Evolutionary conservation across 2,329 filamentous ascomycete genomes (phyloP).

Genomic region (Aspergillus texensis): DNA sequence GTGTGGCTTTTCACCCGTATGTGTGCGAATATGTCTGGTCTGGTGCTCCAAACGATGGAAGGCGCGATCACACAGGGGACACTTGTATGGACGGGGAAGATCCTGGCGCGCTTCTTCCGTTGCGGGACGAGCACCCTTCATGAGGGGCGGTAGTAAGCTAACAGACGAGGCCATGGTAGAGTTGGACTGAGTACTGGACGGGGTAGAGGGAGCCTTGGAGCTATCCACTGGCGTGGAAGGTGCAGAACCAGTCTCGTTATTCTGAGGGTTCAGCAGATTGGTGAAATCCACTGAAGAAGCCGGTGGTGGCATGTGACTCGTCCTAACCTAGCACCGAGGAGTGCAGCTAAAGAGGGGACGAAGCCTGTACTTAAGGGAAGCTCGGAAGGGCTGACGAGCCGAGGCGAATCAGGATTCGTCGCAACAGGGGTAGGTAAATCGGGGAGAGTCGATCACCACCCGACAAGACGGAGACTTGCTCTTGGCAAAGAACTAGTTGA

Average conservation of each 20-base stretch:
- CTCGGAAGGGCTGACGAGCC: slow-evolving; percentile 21
- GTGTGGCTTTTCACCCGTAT: slow-evolving; percentile 97
- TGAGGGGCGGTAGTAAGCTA: slow-evolving; percentile 48
- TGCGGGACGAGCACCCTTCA: slow-evolving; percentile 55
- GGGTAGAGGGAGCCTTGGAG: slow-evolving; percentile 31
- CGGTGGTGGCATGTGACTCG: slow-evolving; percentile 72
- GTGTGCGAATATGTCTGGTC: slow-evolving; percentile 87
- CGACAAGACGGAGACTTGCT: slow-evolving; percentile 21
- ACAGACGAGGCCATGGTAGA: slow-evolving; percentile 48
- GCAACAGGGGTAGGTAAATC: slow-evolving; percentile 28
- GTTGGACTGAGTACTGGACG: slow-evolving; percentile 30
- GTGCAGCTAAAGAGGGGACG: slow-evolving; percentile 19
- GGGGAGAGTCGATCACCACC: slow-evolving; percentile 32
- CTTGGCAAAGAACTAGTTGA: slow-evolving; percentile 14
- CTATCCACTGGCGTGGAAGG: slow-evolving; percentile 27
- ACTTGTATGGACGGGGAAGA: slow-evolving; percentile 96
- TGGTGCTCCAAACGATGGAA: slow-evolving; percentile 98
- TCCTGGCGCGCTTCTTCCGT: slow-evolving; percentile 69
- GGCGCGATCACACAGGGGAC: slow-evolving; percentile 95
- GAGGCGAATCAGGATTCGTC: slow-evolving; percentile 26
- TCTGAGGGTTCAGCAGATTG: slow-evolving; percentile 71
- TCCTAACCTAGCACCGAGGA: slow-evolving; percentile 19
- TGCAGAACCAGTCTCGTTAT: slow-evolving; percentile 33
- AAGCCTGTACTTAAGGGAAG: slow-evolving; percentile 15
- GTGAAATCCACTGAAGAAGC: slow-evolving; percentile 74